Conservation (phyloP, 768 basidiomycete species). For the Daedalea quercina region DNA sequence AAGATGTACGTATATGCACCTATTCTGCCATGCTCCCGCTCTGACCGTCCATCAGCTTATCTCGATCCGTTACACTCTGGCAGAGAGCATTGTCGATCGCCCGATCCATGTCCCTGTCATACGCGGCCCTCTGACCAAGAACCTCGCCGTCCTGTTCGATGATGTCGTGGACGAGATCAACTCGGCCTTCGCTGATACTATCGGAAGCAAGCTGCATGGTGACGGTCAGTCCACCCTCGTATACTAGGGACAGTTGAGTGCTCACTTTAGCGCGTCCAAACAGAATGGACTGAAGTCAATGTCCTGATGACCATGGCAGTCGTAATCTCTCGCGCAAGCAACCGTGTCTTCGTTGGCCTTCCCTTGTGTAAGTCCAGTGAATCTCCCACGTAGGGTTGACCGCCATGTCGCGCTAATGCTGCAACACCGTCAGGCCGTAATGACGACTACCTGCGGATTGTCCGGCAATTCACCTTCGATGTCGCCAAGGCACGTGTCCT, state of each 20-base stretch:
- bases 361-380: conserved; percentile 33
- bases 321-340: conserved; percentile 34
- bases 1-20: conserved; percentile 26
- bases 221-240: not conserved
- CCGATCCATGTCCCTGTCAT: conserved; percentile 14
- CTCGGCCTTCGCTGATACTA: not conserved
- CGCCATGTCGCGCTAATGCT: not conserved
- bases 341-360: conserved; percentile 42
- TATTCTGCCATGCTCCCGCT: not conserved
- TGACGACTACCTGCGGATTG: conserved; percentile 23
- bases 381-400: not conserved
- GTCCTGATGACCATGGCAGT: conserved; percentile 2
- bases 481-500: conserved; percentile 21
- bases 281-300: not conserved
- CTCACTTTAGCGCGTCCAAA: not conserved
- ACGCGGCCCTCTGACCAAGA: conserved; percentile 13
- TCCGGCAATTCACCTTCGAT: conserved; percentile 25
- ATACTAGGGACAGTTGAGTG: not conserved
- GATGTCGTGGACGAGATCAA: conserved; percentile 15
- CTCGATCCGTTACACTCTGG: conserved; percentile 27
- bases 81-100: conserved; percentile 9
- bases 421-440: conserved; percentile 20
- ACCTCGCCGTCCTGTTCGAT: conserved; percentile 6
- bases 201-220: not conserved
- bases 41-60: conserved; percentile 16